Evolutionary conservation across 352 stramenopile species (phyloP), one percentile per base, ranked within the genome.

Genomic region (Lagenidium giganteum): DNA sequence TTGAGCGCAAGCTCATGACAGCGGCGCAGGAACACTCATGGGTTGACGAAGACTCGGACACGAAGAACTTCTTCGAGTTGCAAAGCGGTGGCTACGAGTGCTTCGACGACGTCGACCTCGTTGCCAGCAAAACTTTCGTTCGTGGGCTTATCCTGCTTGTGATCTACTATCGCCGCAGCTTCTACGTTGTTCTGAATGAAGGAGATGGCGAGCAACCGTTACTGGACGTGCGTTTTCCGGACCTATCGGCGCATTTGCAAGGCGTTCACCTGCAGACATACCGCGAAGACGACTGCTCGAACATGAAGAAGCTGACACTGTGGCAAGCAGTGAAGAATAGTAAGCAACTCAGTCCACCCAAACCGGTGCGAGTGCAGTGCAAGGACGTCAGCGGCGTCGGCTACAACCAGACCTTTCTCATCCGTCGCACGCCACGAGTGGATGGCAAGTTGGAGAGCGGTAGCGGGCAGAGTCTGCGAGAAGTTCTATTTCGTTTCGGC

Each of bases 401-500:
- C 4, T 90, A 93, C 64, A 93, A 82, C 51, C 78, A 93, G 39
- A 93, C 78, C 5, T 93, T 93, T 39, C 66, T 91, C 40, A 93
- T 91, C 36, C 76, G 76, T 18, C 79, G 79, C 27, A 87, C 75
- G 3, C 62, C 65, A 4, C 67, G 60, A 16, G 35, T 58, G 18
- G 61, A 67, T 11, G 13, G n/a, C 5, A 32, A 41, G 13, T 25
- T 32, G 3, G 6, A 45, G 22, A 34, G 27, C 39, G 60, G 57
- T 16, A 49, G 45, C 3, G 54, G 41, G 9, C 51, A 55, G 13
- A 92, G 66, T 43, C 70, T 95, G 23, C 78, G 87, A n/a, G 84
- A 97, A 39, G 89, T 97, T 34, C 76, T 97, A 23, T 98, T 98
- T 54, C 76, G 91, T 41, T 98, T 97, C 53, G 93, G 93, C 25